Evolutionary conservation across 345 rosid genomes (phyloP).

Genomic region (Hibiscus trionum): DNA sequence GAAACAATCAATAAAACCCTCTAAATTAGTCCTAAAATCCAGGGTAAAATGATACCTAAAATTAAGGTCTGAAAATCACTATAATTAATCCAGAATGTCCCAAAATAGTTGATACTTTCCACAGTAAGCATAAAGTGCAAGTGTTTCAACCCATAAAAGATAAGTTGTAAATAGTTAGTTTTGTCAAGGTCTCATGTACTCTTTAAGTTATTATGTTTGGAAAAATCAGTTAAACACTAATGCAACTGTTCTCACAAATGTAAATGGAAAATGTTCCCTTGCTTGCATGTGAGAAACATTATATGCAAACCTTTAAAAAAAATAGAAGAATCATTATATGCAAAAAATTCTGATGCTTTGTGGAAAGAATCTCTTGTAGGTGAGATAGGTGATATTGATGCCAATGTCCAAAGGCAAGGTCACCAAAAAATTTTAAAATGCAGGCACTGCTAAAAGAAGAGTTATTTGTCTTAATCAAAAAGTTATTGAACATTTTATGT

Average conservation of each 20-base stretch:
- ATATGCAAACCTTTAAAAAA: neutral
- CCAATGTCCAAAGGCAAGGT: neutral
- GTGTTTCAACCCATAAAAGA: too few species aligned
- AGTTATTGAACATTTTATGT: neutral
- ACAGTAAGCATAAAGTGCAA: too few species aligned
- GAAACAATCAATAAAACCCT: neutral
- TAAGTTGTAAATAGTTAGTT: too few species aligned
- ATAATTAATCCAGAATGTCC: neutral
- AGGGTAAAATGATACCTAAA: neutral
- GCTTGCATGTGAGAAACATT: neutral
- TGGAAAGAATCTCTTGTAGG: neutral
- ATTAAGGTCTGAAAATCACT: neutral
- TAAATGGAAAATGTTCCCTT: neutral
- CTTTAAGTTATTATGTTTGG: too few species aligned
- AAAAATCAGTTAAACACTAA: too few species aligned
- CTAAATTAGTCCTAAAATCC: neutral
- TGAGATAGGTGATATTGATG: neutral
- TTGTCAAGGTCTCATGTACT: too few species aligned
- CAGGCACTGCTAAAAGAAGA: neutral
- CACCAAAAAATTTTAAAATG: neutral
- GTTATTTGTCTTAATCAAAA: neutral
- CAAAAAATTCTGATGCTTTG: neutral
- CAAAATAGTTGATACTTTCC: neutral
- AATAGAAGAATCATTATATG: neutral
- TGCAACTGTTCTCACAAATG: neutral